phyloP scores from a whole-genome alignment of 768 basidiomycete genomes.

The Mycena vulgaris region DNA sequence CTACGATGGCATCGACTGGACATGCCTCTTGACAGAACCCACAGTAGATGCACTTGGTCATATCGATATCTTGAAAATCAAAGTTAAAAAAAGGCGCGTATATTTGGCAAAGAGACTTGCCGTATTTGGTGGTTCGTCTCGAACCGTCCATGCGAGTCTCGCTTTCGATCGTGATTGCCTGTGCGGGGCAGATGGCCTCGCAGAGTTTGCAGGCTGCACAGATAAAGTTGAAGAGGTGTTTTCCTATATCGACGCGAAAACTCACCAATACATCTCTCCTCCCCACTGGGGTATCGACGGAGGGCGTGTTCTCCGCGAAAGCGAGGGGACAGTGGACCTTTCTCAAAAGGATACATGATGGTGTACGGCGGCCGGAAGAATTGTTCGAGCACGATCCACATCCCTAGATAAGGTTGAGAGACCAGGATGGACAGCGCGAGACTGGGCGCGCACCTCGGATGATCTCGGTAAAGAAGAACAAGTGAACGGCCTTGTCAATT shows the following conservation, averaged over 20 bases:
- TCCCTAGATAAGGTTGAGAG: constrained; percentile 69
- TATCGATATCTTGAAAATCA: constrained; percentile 86
- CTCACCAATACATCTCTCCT: constrained; percentile 98
- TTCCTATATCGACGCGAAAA: constrained; percentile 28
- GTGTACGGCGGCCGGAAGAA: constrained; percentile 97
- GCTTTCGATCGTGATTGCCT: constrained; percentile 99
- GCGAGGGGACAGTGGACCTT: constrained; percentile 96
- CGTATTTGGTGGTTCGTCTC: constrained; percentile 97
- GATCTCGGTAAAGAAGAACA: constrained; percentile 99
- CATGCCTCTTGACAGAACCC: constrained; percentile 99
- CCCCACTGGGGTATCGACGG: constrained; percentile 95
- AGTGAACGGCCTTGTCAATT: constrained; percentile 94
- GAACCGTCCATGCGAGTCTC: constrained; percentile 97
- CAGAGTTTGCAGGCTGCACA: constrained; percentile 95
- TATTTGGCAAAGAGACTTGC: constrained; percentile 56
- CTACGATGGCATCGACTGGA: constrained; percentile 99
- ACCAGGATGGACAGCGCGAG: background rate
- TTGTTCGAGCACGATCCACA: constrained; percentile 97
- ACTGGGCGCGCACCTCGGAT: constrained; percentile 80
- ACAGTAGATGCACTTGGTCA: constrained; percentile 99
- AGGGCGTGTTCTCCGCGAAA: constrained; percentile 99
- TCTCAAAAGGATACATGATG: constrained; percentile 98
- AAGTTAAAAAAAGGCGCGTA: constrained; percentile 28
- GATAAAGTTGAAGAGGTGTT: constrained; percentile 9
- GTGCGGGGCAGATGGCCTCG: constrained; percentile 99